Conservation (phyloP, 208 protist species). For the Wallacemonas rigidus region DNA sequence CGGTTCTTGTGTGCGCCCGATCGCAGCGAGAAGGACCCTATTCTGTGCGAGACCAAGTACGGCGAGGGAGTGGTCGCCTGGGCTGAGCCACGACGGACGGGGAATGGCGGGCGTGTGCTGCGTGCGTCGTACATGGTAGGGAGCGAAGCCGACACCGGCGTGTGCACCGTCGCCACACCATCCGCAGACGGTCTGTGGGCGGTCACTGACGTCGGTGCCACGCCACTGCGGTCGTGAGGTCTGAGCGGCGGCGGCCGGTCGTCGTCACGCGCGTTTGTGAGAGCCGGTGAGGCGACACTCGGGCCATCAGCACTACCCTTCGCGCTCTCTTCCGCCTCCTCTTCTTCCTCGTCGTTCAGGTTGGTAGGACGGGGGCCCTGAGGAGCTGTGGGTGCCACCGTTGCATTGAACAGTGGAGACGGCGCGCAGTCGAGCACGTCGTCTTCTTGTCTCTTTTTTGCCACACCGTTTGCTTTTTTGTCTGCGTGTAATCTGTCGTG, state of each 20-base stretch:
- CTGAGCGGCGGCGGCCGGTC: too few relatives aligned
- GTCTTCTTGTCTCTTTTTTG: too few relatives aligned
- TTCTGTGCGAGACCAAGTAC: background rate
- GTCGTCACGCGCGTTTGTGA: background rate
- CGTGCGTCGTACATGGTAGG: constrained; percentile 10
- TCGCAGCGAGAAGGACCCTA: constrained; percentile 12
- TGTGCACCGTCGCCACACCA: too few relatives aligned
- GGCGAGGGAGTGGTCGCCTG: background rate
- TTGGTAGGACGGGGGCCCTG: too few relatives aligned
- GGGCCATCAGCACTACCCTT: background rate
- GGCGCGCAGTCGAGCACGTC: too few relatives aligned
- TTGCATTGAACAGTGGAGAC: too few relatives aligned
- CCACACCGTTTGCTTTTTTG: too few relatives aligned
- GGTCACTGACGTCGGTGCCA: too few relatives aligned
- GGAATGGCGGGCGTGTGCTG: background rate
- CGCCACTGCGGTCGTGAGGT: too few relatives aligned
- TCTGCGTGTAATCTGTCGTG: too few relatives aligned
- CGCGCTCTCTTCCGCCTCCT: background rate
- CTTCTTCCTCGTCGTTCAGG: constrained; percentile 1
- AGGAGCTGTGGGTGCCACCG: too few relatives aligned
- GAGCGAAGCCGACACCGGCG: constrained; percentile 13
- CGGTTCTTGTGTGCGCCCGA: constrained; percentile 6
- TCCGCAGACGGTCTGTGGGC: too few relatives aligned
- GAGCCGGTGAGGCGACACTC: background rate
- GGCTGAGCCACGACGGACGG: background rate